Evolutionary conservation across 2,329 filamentous ascomycete species (phyloP).

Genomic region (Colletotrichum euphorbiae): DNA sequence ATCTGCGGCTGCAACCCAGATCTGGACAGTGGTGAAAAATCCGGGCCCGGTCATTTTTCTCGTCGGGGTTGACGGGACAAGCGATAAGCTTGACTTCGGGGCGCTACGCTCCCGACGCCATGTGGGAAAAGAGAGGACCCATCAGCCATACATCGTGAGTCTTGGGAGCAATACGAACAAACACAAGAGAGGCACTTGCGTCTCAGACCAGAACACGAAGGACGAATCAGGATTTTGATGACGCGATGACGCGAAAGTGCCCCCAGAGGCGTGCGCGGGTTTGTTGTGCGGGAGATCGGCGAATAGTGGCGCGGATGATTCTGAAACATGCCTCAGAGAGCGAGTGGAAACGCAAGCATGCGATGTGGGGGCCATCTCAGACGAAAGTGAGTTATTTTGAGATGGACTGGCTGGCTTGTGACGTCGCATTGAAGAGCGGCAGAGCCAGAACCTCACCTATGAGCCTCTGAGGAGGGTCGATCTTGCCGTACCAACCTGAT

Average conservation of each 20-base stretch:
- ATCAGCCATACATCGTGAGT: constrained; percentile 11
- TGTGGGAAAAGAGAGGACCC: constrained; percentile 4
- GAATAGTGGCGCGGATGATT: constrained; percentile 26
- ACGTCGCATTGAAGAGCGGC: neutral
- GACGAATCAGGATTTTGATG: constrained; percentile 14
- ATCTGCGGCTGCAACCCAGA: constrained; percentile 10
- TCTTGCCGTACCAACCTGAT: too few species aligned
- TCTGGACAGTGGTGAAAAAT: constrained; percentile 1
- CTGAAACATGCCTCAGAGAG: constrained; percentile 39
- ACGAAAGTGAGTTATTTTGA: constrained; percentile 26
- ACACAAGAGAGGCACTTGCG: constrained; percentile 9
- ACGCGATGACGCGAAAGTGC: neutral
- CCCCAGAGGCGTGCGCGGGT: neutral
- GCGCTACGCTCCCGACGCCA: constrained; percentile 10
- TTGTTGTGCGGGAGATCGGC: constrained; percentile 34
- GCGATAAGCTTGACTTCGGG: neutral
- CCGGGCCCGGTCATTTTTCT: constrained; percentile 12
- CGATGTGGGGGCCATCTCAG: constrained; percentile 29
- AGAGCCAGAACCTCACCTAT: neutral
- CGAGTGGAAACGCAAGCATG: constrained; percentile 35
- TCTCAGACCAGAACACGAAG: neutral
- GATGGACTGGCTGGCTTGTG: neutral
- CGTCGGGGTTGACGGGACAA: neutral
- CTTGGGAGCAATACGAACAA: neutral
- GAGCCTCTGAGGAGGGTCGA: too few species aligned